Conservation (phyloP, 140 eudicot species). For the Artemisia princeps region DNA sequence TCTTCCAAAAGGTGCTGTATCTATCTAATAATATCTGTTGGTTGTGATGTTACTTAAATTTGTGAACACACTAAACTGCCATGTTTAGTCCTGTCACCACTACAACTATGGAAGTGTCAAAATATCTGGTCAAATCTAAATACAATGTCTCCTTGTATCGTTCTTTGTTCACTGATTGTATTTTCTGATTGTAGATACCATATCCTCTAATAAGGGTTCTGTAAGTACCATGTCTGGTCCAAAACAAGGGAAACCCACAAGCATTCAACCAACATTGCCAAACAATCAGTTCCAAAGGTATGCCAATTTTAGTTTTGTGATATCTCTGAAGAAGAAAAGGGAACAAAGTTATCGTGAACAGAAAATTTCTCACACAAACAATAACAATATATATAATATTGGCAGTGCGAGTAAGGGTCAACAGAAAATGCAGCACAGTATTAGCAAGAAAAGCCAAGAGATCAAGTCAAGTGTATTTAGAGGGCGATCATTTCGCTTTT, state of each 20-base stretch:
- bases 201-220: conserved; percentile 35
- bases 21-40: conserved; percentile 11
- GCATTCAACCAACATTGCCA: conserved; percentile 32
- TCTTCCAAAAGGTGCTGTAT: conserved; percentile 63
- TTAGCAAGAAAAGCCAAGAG: conserved; percentile 26
- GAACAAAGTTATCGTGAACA: conserved; percentile 8
- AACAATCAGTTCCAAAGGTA: conserved; percentile 27
- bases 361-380: too few species aligned
- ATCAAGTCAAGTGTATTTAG: conserved; percentile 43
- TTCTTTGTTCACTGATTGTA: conserved; percentile 20
- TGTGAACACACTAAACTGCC: conserved; percentile 1
- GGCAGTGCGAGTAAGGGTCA: conserved; percentile 34
- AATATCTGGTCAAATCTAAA: not conserved
- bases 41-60: conserved; percentile 8
- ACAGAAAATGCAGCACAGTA: conserved; percentile 30
- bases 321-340: conserved; percentile 28
- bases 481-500: conserved; percentile 58
- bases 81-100: conserved; percentile 2
- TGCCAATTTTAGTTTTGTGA: conserved; percentile 22
- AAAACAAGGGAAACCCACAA: conserved; percentile 42
- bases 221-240: conserved; percentile 26
- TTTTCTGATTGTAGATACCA: conserved; percentile 34
- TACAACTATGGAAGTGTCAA: conserved; percentile 1
- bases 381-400: not conserved
- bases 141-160: conserved; percentile 5